Evolutionary conservation across 2,329 filamentous ascomycete species (phyloP).

Genomic region (Drechslera avenae): DNA sequence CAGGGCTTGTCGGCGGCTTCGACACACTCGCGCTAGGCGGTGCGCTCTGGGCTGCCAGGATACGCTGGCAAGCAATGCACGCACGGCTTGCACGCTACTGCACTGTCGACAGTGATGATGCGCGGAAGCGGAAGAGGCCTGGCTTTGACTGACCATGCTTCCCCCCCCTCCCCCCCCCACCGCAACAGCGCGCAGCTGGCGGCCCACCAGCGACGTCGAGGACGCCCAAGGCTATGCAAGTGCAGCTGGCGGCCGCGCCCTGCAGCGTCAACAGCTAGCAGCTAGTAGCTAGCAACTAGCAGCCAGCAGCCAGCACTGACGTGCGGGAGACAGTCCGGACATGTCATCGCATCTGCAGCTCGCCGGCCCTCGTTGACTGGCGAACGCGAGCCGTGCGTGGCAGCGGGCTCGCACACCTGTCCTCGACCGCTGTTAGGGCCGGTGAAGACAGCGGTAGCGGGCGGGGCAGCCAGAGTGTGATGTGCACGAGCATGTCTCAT

Average conservation of each 20-base stretch:
- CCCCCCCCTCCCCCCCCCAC: conserved; percentile 6
- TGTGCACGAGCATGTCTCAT: conserved; percentile 24
- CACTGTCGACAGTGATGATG: conserved; percentile 31
- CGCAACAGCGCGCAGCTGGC: conserved; percentile 26
- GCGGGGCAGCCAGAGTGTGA: conserved; percentile 16
- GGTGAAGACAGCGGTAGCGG: conserved; percentile 6
- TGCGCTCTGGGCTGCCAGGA: conserved; percentile 12
- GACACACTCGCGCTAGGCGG: conserved; percentile 26
- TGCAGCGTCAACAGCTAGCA: conserved; percentile 10
- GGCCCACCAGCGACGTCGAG: conserved; percentile 14
- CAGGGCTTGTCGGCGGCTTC: conserved; percentile 36
- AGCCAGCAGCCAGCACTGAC: conserved; percentile 12
- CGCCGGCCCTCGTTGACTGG: conserved; percentile 4
- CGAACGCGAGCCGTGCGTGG: conserved; percentile 8
- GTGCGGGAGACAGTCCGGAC: conserved; percentile 26
- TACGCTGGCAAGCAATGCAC: conserved; percentile 23
- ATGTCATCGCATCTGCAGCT: conserved; percentile 19
- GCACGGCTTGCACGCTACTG: conserved; percentile 34
- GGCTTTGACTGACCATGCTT: neutral
- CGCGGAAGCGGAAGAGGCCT: conserved; percentile 36
- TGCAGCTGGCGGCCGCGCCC: conserved; percentile 24
- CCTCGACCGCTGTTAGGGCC: conserved; percentile 4
- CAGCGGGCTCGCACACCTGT: neutral
- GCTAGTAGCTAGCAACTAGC: no score
- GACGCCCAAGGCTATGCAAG: conserved; percentile 30